These are phyloP conservation scores for Fusarium longipes DNA, from an alignment of 2,329 filamentous ascomycete genomes.

Conservation along the genomic window DNA sequence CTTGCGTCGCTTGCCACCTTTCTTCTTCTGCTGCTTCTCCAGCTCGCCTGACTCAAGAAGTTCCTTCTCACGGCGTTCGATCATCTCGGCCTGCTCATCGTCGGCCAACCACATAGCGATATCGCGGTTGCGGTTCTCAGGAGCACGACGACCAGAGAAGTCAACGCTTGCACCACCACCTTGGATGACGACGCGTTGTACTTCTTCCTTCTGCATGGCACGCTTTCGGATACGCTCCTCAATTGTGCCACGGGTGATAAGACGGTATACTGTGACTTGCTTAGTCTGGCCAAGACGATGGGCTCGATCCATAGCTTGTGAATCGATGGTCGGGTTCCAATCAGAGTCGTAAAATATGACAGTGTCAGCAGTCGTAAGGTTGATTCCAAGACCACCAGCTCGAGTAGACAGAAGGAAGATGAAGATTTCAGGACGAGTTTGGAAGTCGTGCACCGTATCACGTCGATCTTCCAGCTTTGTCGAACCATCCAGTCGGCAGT, in stretches of 20 bases:
- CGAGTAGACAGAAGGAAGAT: conserved; percentile 96
- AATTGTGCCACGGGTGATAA: conserved; percentile 96
- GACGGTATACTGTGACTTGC: conserved; percentile 96
- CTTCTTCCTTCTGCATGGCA: conserved; percentile 97
- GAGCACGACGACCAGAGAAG: conserved; percentile 89
- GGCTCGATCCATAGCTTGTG: conserved; percentile 98
- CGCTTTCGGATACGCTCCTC: conserved; percentile 98
- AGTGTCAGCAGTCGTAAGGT: conserved; percentile 93
- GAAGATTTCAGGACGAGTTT: conserved; percentile 93
- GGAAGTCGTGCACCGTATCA: conserved; percentile 97
- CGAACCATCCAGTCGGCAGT: conserved; percentile 94
- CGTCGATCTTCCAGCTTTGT: conserved; percentile 97
- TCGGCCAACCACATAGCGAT: conserved; percentile 99
- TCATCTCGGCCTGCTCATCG: conserved; percentile 93
- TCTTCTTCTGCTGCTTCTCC: conserved; percentile 73
- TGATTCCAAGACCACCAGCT: conserved; percentile 97
- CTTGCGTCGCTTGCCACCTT: conserved; percentile 67
- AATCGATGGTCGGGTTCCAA: conserved; percentile 99
- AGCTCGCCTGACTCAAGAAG: conserved; percentile 77
- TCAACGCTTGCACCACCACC: conserved; percentile 92
- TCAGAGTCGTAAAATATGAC: conserved; percentile 99
- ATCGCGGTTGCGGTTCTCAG: conserved; percentile 95
- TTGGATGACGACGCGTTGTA: conserved; percentile 95
- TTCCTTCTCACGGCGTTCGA: conserved; percentile 92
- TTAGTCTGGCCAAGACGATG: conserved; percentile 96